Evolutionary conservation across 352 stramenopile genomes (phyloP), one percentile per base, ranked within the genome.

Genomic region (Phytophthora pistaciae): DNA sequence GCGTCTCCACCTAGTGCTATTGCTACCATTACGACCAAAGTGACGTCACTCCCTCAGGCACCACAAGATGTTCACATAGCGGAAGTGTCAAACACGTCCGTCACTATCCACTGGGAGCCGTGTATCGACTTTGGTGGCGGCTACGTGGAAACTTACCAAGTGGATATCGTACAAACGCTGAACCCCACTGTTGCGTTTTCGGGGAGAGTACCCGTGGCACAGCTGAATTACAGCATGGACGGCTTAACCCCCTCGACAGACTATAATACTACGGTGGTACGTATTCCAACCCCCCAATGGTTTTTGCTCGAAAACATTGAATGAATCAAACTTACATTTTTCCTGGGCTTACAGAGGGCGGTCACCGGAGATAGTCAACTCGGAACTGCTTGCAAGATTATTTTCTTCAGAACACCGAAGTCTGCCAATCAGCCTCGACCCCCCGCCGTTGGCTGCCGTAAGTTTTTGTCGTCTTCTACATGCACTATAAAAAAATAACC

Each of bases 381-480:
- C 27, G 82, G 84, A 36, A 49, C 70, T n/a, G 8, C 52, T 0
- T 90, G 74, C 53, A 85, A 80, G 18, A 62, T 55, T 4, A 63
- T 86, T 3, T 84, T 74, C 27, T 90, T 90, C 36, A 80, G 38
- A 33, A 91, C 84, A 2, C 25, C 80, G 0, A 49, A 46, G 3
- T 61, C 64, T 33, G 27, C 60, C 1, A 66, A 76, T n/a, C 84
- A 92, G 53, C 80, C 84, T 16, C 63, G 71, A 14, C 67, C 77
- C 4, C 84, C 84, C 18, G 31, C 66, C 14, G 76, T 91, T 52
- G 77, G 79, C 57, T 92, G 84, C 20, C 79, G 84, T 92, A 74
- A 48, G 84, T 70, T 8, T 20, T 48, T 46, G 9, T 44, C 23
- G 49, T 46, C 9, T 25, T 10, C 38, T 25, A 23, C 44, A 25